Evolutionary conservation across 148 eudicot species (phyloP).

Genomic region (Cornus controversa): DNA sequence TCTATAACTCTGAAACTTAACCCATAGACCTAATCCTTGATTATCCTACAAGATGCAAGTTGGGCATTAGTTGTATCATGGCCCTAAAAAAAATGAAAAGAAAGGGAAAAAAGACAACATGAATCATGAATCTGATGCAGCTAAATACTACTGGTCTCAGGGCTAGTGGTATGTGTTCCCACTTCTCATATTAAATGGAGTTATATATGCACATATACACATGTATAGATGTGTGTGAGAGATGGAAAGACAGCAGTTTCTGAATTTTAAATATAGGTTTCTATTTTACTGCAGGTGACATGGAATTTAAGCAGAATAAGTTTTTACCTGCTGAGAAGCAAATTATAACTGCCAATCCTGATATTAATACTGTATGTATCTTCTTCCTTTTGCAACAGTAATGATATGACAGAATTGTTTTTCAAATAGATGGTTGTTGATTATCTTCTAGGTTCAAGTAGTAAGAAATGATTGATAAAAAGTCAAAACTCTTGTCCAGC

Average conservation of each 20-base stretch:
- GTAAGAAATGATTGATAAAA: background rate
- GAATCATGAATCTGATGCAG: background rate
- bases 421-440: background rate
- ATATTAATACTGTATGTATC: conserved; percentile 70
- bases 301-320: conserved; percentile 99
- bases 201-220: background rate
- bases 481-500: background rate
- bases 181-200: background rate
- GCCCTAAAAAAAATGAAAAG: background rate
- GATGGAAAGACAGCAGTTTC: background rate
- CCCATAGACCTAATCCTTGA: background rate
- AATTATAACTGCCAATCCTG: conserved; percentile 92
- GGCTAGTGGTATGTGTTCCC: too few relatives aligned
- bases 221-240: background rate
- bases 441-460: background rate
- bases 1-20: background rate
- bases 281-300: conserved; percentile 63
- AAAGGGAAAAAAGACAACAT: too few relatives aligned
- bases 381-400: background rate
- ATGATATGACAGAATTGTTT: background rate
- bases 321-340: conserved; percentile 89
- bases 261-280: background rate
- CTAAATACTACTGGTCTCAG: background rate
- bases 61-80: background rate
- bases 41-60: background rate